Evolutionary conservation across 345 rosid genomes (phyloP), one percentile per base, ranked within the genome.

Genomic region (Eucalyptus grandis): DNA sequence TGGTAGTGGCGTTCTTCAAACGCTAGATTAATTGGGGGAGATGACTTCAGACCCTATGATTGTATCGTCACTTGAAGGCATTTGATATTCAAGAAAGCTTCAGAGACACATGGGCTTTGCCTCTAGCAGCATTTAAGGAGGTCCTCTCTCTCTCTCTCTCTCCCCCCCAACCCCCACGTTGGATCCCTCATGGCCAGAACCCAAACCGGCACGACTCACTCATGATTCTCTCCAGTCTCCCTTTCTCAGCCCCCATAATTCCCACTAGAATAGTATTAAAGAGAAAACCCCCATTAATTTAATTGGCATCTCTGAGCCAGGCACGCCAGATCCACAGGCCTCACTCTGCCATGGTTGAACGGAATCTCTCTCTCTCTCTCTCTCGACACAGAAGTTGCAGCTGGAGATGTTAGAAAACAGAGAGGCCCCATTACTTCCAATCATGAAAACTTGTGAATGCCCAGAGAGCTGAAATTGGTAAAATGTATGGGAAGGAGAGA

Each of bases 251-350:
- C 27, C 43, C 85, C 85, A 77, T 77, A 77, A 40, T 43, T 77
- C 85, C 85, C 47, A 40, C 85, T 77, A 77, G 44, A 77, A 77
- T 77, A 77, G 47, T 40, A 77, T 21, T 40, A 77, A 77, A 77
- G 47, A 21, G 12, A 40, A 72, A 77, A 77, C 30, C 85, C 85
- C 47, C 47, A 88, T 91, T 87, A 67, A 90, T 88, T 80, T 90
- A 49, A 49, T 81, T 56, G 87, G 86, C 50, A 40, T n/a, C 67
- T 89, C 92, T 93, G 95, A 88, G 94, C 88, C 87, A 72, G 88
- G 88, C 91, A 90, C 92, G 90, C 89, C 94, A 94, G 96, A 95
- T 94, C 95, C 89, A 89, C 90, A 86, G 87, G 83, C 90, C 91
- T 90, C 91, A 87, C 90, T 40, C 93, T 90, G 92, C 92, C 92